A percentile compares a stretch with the other conserved stretches of the same genome.
These are phyloP conservation scores for Millerozyma miso DNA, from an alignment of 805 yeast species.

Conservation along the genomic window DNA sequence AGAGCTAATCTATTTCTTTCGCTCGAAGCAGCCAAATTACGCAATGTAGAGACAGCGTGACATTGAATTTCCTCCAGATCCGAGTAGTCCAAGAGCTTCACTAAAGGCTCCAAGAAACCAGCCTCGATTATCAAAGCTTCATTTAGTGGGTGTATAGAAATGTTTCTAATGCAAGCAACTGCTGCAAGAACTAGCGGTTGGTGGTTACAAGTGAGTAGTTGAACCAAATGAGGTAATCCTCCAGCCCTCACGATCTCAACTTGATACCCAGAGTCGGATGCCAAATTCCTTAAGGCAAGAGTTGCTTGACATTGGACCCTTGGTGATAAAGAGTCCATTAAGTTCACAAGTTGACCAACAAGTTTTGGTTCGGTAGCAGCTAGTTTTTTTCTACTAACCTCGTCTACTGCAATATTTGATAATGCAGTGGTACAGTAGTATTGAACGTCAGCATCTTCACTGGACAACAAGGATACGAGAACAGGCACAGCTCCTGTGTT, in stretches of 20 bases:
- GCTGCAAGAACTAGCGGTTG: conserved; percentile 93
- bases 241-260: conserved; percentile 93
- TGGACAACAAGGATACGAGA: conserved; percentile 76
- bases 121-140: conserved; percentile 96
- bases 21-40: conserved; percentile 93
- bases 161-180: conserved; percentile 96
- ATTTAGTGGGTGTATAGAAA: conserved; percentile 93
- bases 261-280: conserved; percentile 94
- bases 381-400: conserved; percentile 78
- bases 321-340: conserved; percentile 91
- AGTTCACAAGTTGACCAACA: conserved; percentile 77
- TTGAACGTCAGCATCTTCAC: conserved; percentile 93
- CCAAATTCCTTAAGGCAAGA: conserved; percentile 89
- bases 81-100: conserved; percentile 72
- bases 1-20: conserved; percentile 90
- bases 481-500: conserved; percentile 99
- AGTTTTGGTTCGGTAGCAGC: conserved; percentile 90
- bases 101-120: conserved; percentile 90
- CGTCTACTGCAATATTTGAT: conserved; percentile 96
- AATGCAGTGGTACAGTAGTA: conserved; percentile 97
- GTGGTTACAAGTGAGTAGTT: conserved; percentile 80
- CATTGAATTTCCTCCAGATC: conserved; percentile 97
- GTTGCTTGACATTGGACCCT: conserved; percentile 99
- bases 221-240: conserved; percentile 91
- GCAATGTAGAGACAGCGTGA: conserved; percentile 92